Percentiles rank a stretch among this genome's conserved stretches.
These are phyloP conservation scores for Rhododendron kiyosumense DNA, from an alignment of 148 eudicot species.

Conservation along the genomic window DNA sequence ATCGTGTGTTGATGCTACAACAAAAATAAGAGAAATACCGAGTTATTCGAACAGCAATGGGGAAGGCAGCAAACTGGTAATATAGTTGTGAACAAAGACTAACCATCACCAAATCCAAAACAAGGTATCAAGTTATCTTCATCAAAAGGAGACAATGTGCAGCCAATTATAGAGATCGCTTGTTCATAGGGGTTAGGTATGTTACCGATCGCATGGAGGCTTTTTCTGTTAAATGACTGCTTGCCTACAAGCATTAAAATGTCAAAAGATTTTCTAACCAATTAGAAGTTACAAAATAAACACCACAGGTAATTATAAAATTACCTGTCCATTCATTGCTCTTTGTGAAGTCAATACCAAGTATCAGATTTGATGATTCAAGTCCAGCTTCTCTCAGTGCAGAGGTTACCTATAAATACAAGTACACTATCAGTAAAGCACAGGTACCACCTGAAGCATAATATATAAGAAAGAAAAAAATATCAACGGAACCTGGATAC, in stretches of 20 bases:
- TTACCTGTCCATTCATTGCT: conserved; percentile 84
- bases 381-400: conserved; percentile 84
- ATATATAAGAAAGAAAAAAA: background rate
- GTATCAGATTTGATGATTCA: conserved; percentile 86
- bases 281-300: background rate
- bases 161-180: conserved; percentile 82
- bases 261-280: conserved; percentile 11
- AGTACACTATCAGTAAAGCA: conserved; percentile 2
- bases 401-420: conserved; percentile 41
- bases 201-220: conserved; percentile 60
- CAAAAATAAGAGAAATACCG: background rate
- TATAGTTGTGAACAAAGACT: conserved; percentile 19
- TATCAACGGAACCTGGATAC: background rate
- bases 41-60: background rate
- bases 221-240: conserved; percentile 57
- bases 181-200: conserved; percentile 71
- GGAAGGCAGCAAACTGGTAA: background rate
- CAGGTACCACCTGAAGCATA: background rate
- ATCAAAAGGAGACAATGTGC: conserved; percentile 73
- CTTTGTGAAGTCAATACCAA: conserved; percentile 68
- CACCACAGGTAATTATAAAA: background rate
- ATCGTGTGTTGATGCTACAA: conserved; percentile 61
- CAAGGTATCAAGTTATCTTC: conserved; percentile 86
- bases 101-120: conserved; percentile 88
- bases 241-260: conserved; percentile 37